Conservation (phyloP, 139 green algal genomes). For the Chlorella vulgaris region DNA sequence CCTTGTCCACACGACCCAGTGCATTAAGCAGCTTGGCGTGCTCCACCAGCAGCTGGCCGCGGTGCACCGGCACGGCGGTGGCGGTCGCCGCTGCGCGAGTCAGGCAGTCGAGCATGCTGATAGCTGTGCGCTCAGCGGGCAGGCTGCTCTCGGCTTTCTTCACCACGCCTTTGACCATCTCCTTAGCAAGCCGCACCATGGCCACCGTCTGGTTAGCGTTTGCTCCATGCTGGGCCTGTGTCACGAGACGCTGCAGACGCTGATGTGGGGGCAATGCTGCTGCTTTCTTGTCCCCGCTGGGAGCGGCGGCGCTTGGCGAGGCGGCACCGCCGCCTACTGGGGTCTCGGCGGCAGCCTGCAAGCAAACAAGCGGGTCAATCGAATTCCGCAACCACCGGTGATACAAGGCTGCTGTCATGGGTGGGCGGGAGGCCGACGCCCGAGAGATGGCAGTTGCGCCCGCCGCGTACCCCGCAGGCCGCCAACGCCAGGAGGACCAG, state of each 20-base stretch:
- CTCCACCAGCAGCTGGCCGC: slow-evolving; percentile 7
- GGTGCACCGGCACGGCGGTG: not conserved
- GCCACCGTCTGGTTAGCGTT: not conserved
- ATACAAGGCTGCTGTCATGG: no score
- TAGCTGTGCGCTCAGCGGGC: not conserved
- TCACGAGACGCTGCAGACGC: not conserved
- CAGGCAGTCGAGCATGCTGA: not conserved
- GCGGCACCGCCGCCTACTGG: no score
- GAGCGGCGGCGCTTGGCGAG: no score
- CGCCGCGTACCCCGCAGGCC: no score
- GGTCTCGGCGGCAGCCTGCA: no score
- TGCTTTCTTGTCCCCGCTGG: not conserved
- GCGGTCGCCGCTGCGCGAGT: not conserved
- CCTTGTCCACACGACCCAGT: not conserved
- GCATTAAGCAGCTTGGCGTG: slow-evolving; percentile 1
- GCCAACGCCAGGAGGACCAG: no score
- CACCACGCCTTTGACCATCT: not conserved
- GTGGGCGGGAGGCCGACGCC: no score
- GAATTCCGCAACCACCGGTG: no score
- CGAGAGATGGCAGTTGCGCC: no score
- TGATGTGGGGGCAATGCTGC: not conserved
- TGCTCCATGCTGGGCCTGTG: not conserved
- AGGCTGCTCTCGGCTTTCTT: not conserved
- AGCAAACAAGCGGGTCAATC: no score
- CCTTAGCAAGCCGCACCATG: not conserved